A percentile compares a stretch with the other conserved stretches of the same genome.
Conservation (phyloP, 139 green algal genomes). For the Diplosphaera chodatii region DNA sequence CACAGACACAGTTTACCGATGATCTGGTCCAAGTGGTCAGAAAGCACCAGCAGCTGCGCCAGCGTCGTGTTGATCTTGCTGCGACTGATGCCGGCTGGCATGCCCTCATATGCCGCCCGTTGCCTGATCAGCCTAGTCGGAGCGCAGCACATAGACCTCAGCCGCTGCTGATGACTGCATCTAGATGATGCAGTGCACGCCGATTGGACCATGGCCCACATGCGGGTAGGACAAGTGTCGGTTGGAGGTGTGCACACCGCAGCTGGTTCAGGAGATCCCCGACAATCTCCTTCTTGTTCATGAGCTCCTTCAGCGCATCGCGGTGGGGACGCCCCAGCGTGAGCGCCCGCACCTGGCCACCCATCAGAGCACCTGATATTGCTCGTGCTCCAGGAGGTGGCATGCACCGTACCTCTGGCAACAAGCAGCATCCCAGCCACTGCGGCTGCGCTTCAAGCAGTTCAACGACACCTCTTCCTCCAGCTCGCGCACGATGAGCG, state of each 20-base stretch:
- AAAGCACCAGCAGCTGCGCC: slow-evolving; percentile 82
- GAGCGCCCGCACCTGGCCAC: slow-evolving; percentile 64
- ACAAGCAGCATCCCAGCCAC: too few relatives aligned
- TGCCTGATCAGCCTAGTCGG: neutral
- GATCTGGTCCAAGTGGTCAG: slow-evolving; percentile 74
- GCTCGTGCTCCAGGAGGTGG: too few relatives aligned
- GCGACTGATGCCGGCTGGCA: neutral
- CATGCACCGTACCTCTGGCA: too few relatives aligned
- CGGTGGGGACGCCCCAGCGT: slow-evolving; percentile 56
- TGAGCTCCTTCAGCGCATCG: slow-evolving; percentile 47
- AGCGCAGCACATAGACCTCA: too few relatives aligned
- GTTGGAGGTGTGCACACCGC: too few relatives aligned
- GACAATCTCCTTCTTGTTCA: slow-evolving; percentile 90
- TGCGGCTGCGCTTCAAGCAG: too few relatives aligned
- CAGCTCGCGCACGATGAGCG: slow-evolving; percentile 84
- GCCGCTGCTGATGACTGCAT: too few relatives aligned
- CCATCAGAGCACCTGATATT: too few relatives aligned
- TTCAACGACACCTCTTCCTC: slow-evolving; percentile 83
- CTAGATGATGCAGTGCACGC: too few relatives aligned
- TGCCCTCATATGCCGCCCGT: slow-evolving; percentile 18
- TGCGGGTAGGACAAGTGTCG: too few relatives aligned
- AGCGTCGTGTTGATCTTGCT: slow-evolving; percentile 56
- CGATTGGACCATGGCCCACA: too few relatives aligned
- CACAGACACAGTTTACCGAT: slow-evolving; percentile 73
- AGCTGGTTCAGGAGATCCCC: slow-evolving; percentile 93